Conservation (phyloP, 2,329 filamentous ascomycete species). For the Emericellopsis atlantica region DNA sequence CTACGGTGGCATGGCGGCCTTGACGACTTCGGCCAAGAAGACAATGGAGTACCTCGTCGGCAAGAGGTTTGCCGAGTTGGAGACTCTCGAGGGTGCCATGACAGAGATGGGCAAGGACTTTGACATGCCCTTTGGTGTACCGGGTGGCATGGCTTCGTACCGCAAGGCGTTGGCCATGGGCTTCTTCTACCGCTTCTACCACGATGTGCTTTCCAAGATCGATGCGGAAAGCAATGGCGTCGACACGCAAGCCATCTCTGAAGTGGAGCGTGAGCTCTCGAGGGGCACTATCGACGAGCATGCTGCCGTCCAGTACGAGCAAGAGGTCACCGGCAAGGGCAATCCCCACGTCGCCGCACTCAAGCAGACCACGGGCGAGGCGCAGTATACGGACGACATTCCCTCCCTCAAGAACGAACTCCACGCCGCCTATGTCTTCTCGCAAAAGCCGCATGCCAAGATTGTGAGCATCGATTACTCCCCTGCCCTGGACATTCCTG, state of each 20-base stretch:
- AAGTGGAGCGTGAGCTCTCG: constrained; percentile 79
- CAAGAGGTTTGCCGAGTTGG: constrained; percentile 66
- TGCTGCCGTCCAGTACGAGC: constrained; percentile 63
- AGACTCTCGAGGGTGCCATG: constrained; percentile 84
- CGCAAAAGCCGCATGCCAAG: constrained; percentile 78
- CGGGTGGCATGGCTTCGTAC: constrained; percentile 95
- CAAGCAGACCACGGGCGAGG: constrained; percentile 88
- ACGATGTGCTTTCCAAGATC: constrained; percentile 64
- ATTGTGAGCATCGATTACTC: constrained; percentile 65
- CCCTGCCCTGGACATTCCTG: constrained; percentile 69
- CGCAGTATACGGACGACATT: constrained; percentile 94
- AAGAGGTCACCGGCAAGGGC: constrained; percentile 75
- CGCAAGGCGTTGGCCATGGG: constrained; percentile 79
- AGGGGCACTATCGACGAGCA: constrained; percentile 66
- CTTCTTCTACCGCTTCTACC: constrained; percentile 96
- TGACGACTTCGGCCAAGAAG: constrained; percentile 74
- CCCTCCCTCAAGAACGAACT: constrained; percentile 78
- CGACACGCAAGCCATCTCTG: constrained; percentile 65
- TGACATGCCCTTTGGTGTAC: constrained; percentile 77
- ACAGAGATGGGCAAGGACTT: constrained; percentile 83
- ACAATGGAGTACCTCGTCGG: constrained; percentile 64
- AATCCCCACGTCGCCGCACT: constrained; percentile 79
- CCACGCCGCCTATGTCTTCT: constrained; percentile 77
- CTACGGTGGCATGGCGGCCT: constrained; percentile 91
- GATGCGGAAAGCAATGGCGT: constrained; percentile 25